Base-by-base conservation (phyloP, 1,284 basidiomycete species). In the Ustilago esculenta region DNA sequence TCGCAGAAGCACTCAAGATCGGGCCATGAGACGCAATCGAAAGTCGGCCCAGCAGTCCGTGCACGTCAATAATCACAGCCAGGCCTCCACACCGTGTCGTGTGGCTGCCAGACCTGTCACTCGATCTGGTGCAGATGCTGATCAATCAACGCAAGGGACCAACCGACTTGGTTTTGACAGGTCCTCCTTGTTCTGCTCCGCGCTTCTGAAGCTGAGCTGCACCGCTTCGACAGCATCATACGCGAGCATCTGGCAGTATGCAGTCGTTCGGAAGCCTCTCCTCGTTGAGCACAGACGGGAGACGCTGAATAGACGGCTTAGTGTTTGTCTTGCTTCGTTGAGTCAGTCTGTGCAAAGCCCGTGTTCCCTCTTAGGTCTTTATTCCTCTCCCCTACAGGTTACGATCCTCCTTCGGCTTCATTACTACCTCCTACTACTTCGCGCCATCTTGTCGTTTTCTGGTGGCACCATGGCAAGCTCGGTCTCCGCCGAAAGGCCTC, bases 51-150 rank as follows among this genome's bases (percentile, higher is more conserved):
- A n/a, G n/a, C n/a, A n/a, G 42, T 33, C 34, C 39, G 53, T 56
- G 45, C 54, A 50, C 46, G 40, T 36, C 56, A 47, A 58, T 34
- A 8, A 35, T 11, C 17, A 32, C 40, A 3, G 12, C 18, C 37
- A 39, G 47, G 39, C 56, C 50, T 49, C 57, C 57, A 60, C 57
- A 53, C 33, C n/a, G n/a, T n/a, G n/a, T n/a, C n/a, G n/a, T n/a
- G n/a, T n/a, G n/a, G n/a, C n/a, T n/a, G n/a, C n/a, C n/a, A n/a
- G n/a, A n/a, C n/a, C n/a, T n/a, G n/a, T n/a, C n/a, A n/a, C n/a
- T n/a, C n/a, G n/a, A n/a, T n/a, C n/a, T n/a, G n/a, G n/a, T 61
- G 51, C 58, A 61, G 41, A 39, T 54, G 59, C 59, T 61, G 59
- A 61, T 49, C 51, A 61, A 53, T 33, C 45, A 47, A 54, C 29